Conservation (phyloP, 1,139 yeast genomes). For the Blastobotrys indianensis region DNA sequence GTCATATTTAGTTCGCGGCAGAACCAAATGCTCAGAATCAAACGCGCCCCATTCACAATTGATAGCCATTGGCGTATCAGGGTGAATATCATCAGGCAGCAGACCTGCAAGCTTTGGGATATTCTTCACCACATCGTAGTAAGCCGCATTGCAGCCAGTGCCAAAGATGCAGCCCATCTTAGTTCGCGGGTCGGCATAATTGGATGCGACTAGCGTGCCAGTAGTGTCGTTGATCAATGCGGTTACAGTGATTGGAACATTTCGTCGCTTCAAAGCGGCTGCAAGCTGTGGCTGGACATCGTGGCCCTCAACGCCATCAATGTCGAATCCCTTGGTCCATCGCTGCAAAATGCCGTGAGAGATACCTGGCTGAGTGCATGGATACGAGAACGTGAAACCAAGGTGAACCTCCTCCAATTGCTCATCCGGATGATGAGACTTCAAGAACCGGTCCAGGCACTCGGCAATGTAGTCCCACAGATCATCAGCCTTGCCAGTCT, state of each 20-base stretch:
- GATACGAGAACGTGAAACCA: constrained; percentile 95
- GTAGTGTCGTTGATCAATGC: constrained; percentile 96
- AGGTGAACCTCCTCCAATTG: constrained; percentile 48
- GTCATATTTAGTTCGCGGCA: constrained; percentile 91
- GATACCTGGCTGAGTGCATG: constrained; percentile 79
- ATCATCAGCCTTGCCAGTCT: constrained; percentile 69
- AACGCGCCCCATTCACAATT: constrained; percentile 98
- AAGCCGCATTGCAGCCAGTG: constrained; percentile 96
- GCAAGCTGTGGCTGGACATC: constrained; percentile 93
- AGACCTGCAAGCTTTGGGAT: constrained; percentile 81
- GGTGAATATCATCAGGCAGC: constrained; percentile 55
- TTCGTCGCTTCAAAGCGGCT: constrained; percentile 54
- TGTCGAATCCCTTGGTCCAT: constrained; percentile 98
- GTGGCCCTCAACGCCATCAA: constrained; percentile 86
- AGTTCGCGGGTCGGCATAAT: constrained; percentile 82
- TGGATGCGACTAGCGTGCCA: constrained; percentile 94
- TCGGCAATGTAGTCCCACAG: constrained; percentile 85
- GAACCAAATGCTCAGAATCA: constrained; percentile 71
- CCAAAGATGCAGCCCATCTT: constrained; percentile 96
- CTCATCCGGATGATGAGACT: constrained; percentile 53
- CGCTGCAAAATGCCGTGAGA: constrained; percentile 83
- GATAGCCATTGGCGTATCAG: constrained; percentile 79
- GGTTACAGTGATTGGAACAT: constrained; percentile 77
- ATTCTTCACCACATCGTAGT: constrained; percentile 68
- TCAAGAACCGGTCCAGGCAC: constrained; percentile 59